phyloP scores from a whole-genome alignment of 2,329 filamentous ascomycete genomes.

The Ceratocystis cacaofunesta region DNA sequence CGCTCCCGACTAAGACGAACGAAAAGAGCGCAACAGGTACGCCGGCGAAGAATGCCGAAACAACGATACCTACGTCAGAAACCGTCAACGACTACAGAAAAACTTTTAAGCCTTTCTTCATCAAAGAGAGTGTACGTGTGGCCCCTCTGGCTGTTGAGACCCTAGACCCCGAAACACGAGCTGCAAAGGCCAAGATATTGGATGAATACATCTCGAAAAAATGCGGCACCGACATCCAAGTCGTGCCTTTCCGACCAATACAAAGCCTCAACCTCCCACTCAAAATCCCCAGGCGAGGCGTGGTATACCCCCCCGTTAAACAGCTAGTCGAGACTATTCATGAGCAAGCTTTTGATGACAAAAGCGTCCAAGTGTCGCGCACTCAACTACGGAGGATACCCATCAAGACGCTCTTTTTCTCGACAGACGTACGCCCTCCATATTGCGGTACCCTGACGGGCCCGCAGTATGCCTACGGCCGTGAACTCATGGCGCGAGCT shows the following conservation, averaged over 20 bases:
- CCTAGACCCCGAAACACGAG: conserved; percentile 42
- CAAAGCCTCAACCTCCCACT: conserved; percentile 33
- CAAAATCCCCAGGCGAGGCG: conserved; percentile 31
- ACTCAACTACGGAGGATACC: conserved; percentile 38
- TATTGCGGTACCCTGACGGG: conserved; percentile 63
- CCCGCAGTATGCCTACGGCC: conserved; percentile 32
- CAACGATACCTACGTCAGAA: conserved; percentile 8
- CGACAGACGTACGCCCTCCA: conserved; percentile 49
- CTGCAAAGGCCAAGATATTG: conserved; percentile 36
- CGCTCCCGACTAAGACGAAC: conserved; percentile 29
- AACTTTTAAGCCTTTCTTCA: conserved; percentile 66
- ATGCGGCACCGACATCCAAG: conserved; percentile 30
- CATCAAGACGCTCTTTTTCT: conserved; percentile 48
- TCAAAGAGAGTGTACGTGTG: conserved; percentile 58
- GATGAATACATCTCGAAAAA: conserved; percentile 35
- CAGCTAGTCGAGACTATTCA: conserved; percentile 43
- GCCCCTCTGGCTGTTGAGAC: conserved; percentile 42
- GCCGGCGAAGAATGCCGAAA: conserved; percentile 22
- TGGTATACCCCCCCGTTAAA: conserved; percentile 38
- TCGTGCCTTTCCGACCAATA: conserved; percentile 30
- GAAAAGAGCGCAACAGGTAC: conserved; percentile 7
- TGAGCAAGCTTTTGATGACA: conserved; percentile 17
- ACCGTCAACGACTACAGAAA: conserved; percentile 44
- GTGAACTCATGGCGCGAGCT: conserved; percentile 33
- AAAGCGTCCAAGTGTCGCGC: conserved; percentile 26